phyloP scores from a whole-genome alignment of 768 basidiomycete genomes.

The Pulveroboletus sp. region DNA sequence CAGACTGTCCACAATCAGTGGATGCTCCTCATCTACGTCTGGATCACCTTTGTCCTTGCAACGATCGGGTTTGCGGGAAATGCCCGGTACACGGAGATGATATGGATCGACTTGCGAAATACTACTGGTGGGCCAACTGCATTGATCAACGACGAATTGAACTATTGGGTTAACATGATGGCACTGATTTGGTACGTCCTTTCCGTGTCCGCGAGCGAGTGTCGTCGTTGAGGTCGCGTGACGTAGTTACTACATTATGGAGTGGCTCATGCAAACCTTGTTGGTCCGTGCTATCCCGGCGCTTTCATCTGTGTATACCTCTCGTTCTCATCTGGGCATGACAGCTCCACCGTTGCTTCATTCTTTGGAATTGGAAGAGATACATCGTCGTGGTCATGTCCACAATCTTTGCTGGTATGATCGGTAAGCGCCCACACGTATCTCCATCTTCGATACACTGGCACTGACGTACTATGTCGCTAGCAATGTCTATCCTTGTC shows the following conservation, averaged over 20 bases:
- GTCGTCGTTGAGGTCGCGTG: background rate
- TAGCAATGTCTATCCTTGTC: slow-evolving; percentile 17
- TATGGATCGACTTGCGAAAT: slow-evolving; percentile 30
- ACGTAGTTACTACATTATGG: slow-evolving; percentile 23
- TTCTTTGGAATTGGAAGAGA: slow-evolving; percentile 14
- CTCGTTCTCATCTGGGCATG: background rate
- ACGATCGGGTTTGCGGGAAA: slow-evolving; percentile 24
- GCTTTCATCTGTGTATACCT: background rate
- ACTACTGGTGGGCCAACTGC: slow-evolving; percentile 11
- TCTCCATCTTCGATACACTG: background rate
- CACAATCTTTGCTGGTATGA: slow-evolving; percentile 7
- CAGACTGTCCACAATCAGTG: background rate
- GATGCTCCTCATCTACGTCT: slow-evolving; percentile 19
- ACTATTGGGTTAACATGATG: slow-evolving; percentile 19
- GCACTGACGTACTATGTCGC: background rate
- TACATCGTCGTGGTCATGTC: slow-evolving; percentile 14
- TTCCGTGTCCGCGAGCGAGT: background rate
- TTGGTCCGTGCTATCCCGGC: slow-evolving; percentile 8
- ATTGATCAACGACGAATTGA: slow-evolving; percentile 10
- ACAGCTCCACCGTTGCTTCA: slow-evolving; percentile 17
- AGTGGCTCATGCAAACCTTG: slow-evolving; percentile 28
- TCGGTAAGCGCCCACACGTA: slow-evolving; percentile 6
- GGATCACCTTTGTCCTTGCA: slow-evolving; percentile 24
- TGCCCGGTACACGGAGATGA: slow-evolving; percentile 27
- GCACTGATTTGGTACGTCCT: slow-evolving; percentile 15